phyloP scores from a whole-genome alignment of 108 stramenopile genomes.

The Stephanodiscus minutulus region DNA sequence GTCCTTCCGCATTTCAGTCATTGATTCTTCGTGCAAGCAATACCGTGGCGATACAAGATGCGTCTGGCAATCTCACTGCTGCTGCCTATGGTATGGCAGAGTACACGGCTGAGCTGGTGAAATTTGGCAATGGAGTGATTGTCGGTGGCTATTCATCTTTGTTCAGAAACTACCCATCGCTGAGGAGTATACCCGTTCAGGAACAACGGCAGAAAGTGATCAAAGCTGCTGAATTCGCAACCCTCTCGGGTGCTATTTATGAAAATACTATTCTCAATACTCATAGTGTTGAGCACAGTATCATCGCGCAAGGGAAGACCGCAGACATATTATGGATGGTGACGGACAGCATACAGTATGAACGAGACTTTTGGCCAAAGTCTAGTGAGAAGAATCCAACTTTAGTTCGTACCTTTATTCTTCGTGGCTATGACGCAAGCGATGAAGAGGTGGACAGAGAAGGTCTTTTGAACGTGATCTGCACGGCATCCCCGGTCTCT shows the following conservation, averaged over 20 bases:
- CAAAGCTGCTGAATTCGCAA: constrained; percentile 66
- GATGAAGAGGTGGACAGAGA: constrained; percentile 82
- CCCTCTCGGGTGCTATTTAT: constrained; percentile 75
- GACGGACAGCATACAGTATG: constrained; percentile 60
- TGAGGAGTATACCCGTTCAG: constrained; percentile 5
- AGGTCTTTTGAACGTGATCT: constrained; percentile 63
- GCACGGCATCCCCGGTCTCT: constrained; percentile 55
- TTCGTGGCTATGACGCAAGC: constrained; percentile 89
- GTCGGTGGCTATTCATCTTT: constrained; percentile 52
- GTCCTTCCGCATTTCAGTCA: constrained; percentile 46
- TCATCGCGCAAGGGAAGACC: constrained; percentile 74
- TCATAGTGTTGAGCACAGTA: constrained; percentile 56
- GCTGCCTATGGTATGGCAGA: constrained; percentile 55
- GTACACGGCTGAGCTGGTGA: constrained; percentile 62
- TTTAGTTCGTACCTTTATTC: constrained; percentile 69
- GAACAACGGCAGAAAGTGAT: constrained; percentile 31
- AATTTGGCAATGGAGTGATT: constrained; percentile 63
- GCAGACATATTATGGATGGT: constrained; percentile 83
- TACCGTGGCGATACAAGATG: constrained; percentile 39
- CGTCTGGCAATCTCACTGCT: constrained; percentile 44
- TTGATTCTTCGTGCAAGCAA: constrained; percentile 53
- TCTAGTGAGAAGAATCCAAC: constrained; percentile 14
- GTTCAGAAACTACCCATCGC: constrained; percentile 38
- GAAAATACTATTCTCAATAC: constrained; percentile 48
- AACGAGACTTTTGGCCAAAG: constrained; percentile 33